phyloP scores from a whole-genome alignment of 1,139 yeast genomes.

The Kurtzmaniella quercitrusa region DNA sequence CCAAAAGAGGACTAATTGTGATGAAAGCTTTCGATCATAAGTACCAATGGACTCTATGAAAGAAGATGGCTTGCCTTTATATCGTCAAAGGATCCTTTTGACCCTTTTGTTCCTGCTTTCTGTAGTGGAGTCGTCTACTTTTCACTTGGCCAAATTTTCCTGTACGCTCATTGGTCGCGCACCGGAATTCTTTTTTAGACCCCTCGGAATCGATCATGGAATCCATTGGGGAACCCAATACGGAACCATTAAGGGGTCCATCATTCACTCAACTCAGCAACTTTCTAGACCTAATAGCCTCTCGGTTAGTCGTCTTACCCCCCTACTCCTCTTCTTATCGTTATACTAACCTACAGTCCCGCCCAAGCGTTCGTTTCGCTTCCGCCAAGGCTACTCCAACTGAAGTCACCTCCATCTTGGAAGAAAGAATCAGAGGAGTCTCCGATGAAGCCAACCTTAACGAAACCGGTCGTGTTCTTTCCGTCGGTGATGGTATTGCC shows the following conservation, averaged over 20 bases:
- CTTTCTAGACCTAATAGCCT: no score
- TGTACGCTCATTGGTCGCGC: conserved; percentile 1
- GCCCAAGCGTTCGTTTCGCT: conserved; percentile 81
- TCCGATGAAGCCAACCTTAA: conserved; percentile 96
- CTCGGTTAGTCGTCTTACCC: no score
- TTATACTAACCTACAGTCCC: conserved; percentile 51
- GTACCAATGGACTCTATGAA: not conserved
- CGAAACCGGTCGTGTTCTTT: conserved; percentile 99
- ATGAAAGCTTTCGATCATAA: no score
- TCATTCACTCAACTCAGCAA: no score
- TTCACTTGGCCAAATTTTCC: not conserved
- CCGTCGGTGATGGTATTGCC: conserved; percentile 99
- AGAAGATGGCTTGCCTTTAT: no score
- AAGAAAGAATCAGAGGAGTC: conserved; percentile 99
- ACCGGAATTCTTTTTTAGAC: not conserved
- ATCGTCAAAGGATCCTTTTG: no score
- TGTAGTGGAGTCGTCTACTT: no score
- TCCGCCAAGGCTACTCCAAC: conserved; percentile 98
- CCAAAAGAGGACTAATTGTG: no score
- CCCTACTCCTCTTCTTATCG: not conserved
- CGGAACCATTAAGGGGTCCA: no score
- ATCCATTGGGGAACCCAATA: no score
- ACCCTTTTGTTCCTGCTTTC: no score
- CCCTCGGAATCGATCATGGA: no score
- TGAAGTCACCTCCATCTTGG: conserved; percentile 97